Evolutionary conservation across 2,329 filamentous ascomycete genomes (phyloP).

Genomic region (Fonsecaea multimorphosa): DNA sequence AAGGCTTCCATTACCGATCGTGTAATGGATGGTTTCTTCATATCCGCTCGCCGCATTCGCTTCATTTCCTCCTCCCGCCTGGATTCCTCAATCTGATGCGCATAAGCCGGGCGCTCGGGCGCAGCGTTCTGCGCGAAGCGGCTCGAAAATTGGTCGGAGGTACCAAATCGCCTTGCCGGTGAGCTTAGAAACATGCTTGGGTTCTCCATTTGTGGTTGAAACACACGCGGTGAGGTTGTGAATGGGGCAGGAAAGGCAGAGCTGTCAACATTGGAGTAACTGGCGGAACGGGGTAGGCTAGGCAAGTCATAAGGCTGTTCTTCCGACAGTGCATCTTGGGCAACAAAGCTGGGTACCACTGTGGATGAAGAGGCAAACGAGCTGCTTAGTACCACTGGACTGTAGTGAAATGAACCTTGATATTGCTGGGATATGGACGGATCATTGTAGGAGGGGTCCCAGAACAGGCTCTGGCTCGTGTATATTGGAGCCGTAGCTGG

Average conservation of each 20-base stretch:
- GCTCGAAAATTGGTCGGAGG: constrained; percentile 33
- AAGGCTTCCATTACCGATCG: constrained; percentile 41
- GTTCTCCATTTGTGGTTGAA: constrained; percentile 48
- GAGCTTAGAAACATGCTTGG: constrained; percentile 56
- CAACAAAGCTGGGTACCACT: constrained; percentile 34
- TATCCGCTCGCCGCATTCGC: constrained; percentile 42
- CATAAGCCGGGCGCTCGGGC: constrained; percentile 51
- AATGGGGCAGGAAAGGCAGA: constrained; percentile 52
- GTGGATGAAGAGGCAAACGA: constrained; percentile 39
- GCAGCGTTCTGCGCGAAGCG: constrained; percentile 41
- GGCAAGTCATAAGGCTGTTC: constrained; percentile 37
- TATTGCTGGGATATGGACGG: constrained; percentile 33
- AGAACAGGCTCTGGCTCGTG: constrained; percentile 60
- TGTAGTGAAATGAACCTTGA: constrained; percentile 34
- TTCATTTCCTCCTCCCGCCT: constrained; percentile 47
- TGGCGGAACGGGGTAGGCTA: constrained; percentile 27
- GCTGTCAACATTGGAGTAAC: constrained; percentile 39
- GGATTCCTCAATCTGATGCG: constrained; percentile 57
- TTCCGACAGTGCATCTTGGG: constrained; percentile 24
- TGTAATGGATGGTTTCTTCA: constrained; percentile 41
- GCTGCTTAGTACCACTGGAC: constrained; percentile 28
- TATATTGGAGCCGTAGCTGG: constrained; percentile 63
- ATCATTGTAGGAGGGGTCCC: constrained; percentile 47
- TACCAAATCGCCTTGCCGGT: constrained; percentile 55
- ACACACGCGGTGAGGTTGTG: constrained; percentile 53